These are phyloP conservation scores for Rhodotorula glutinis DNA, from an alignment of 1,284 basidiomycete species.

Conservation along the genomic window DNA sequence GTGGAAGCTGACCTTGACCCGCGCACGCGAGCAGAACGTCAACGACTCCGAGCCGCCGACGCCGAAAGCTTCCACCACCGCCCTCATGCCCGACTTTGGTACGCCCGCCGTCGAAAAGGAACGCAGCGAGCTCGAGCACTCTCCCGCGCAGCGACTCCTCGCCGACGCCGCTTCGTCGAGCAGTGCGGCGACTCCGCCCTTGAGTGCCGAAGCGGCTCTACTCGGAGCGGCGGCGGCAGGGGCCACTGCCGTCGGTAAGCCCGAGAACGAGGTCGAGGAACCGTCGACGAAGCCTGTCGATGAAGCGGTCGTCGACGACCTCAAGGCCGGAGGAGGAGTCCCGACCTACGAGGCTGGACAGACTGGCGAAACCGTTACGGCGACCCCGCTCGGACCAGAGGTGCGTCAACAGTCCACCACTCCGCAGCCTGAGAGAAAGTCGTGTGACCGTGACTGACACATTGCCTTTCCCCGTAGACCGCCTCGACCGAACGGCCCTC, in stretches of 20 bases:
- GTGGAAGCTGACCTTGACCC: too few species aligned
- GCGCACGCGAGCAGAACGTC: too few species aligned
- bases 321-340: neutral
- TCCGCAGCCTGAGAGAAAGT: too few species aligned
- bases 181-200: neutral
- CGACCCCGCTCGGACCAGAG: neutral
- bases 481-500: neutral
- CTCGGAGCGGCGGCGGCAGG: slow-evolving; percentile 1
- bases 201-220: slow-evolving; percentile 3
- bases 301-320: neutral
- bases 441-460: neutral
- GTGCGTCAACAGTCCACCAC: too few species aligned
- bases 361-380: neutral
- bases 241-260: neutral
- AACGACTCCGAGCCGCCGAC: too few species aligned
- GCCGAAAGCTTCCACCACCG: too few species aligned
- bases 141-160: slow-evolving; percentile 15
- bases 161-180: neutral
- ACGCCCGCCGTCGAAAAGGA: slow-evolving; percentile 29
- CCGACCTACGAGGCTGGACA: neutral
- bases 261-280: slow-evolving; percentile 23
- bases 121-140: slow-evolving; percentile 18
- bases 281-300: slow-evolving; percentile 7
- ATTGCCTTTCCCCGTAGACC: too few species aligned
- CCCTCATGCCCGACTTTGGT: slow-evolving; percentile 1